phyloP scores from a whole-genome alignment of 371 early-diverging fungal species.

The Batkoa obscura region DNA sequence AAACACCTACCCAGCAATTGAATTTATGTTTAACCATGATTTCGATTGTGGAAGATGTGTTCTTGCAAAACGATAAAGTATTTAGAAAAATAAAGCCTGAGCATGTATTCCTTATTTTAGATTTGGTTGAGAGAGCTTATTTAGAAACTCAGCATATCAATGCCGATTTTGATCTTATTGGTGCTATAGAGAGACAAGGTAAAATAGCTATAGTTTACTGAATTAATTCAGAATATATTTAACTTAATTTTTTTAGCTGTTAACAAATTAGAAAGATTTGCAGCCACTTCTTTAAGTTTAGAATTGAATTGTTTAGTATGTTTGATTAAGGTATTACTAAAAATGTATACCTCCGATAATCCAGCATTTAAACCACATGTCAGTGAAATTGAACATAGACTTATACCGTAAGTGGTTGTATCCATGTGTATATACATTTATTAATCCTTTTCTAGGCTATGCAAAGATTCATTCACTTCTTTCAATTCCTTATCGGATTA shows the following conservation, averaged over 20 bases:
- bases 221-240: neutral
- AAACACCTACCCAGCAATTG: neutral
- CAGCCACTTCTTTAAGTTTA: conserved; percentile 1
- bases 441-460: neutral
- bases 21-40: conserved; percentile 48
- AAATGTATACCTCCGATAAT: conserved; percentile 2
- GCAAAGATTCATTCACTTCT: neutral
- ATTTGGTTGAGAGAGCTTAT: conserved; percentile 62
- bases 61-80: conserved; percentile 30
- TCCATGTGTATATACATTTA: neutral
- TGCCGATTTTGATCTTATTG: conserved; percentile 22
- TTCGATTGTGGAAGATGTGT: conserved; percentile 48
- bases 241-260: neutral
- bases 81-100: conserved; percentile 33
- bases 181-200: conserved; percentile 1
- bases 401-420: conserved; percentile 3
- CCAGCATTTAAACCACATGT: neutral
- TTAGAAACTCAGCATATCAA: conserved; percentile 71
- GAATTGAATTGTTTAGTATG: neutral
- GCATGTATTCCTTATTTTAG: conserved; percentile 44
- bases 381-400: neutral
- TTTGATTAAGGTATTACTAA: conserved; percentile 2
- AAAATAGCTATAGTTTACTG: neutral
- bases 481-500: neutral
- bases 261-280: conserved; percentile 2